Percentiles rank a stretch among this genome's conserved stretches.
Evolutionary conservation across 371 early-diverging fungal species (phyloP).

Genomic region (Mucor indicus): DNA sequence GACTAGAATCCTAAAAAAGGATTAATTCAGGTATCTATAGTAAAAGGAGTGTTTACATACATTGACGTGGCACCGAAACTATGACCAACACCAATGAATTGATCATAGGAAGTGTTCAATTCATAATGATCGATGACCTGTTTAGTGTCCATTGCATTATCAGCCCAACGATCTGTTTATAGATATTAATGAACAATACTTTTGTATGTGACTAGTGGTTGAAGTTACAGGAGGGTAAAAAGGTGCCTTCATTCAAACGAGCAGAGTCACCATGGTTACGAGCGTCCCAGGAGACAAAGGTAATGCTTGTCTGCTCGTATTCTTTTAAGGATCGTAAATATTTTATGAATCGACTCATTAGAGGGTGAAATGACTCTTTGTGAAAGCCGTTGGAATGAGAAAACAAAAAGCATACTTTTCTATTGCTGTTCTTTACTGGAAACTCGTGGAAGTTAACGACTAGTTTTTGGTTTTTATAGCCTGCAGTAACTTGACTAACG

Average conservation of each 20-base stretch:
- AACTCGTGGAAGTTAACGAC: conserved; percentile 32
- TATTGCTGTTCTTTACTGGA: conserved; percentile 3
- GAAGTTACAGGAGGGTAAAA: conserved; percentile 26
- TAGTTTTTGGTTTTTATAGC: conserved; percentile 23
- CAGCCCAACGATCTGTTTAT: conserved; percentile 34
- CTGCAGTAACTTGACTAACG: conserved; percentile 19
- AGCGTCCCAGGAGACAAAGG: conserved; percentile 36
- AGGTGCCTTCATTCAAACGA: conserved; percentile 27
- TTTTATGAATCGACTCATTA: conserved; percentile 23
- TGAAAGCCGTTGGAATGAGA: conserved; percentile 46
- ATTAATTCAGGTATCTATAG: too few species aligned
- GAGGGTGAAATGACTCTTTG: conserved; percentile 37
- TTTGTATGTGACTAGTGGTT: neutral
- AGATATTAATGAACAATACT: neutral
- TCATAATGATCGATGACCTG: conserved; percentile 31
- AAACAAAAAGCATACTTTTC: conserved; percentile 26
- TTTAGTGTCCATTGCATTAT: conserved; percentile 39
- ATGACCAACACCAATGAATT: conserved; percentile 40
- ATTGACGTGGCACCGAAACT: conserved; percentile 44
- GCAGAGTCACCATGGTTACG: conserved; percentile 51
- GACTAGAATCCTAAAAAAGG: conserved; percentile 20
- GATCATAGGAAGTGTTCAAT: conserved; percentile 19
- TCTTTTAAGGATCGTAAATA: conserved; percentile 15
- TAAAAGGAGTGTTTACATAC: conserved; percentile 11
- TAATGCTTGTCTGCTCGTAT: conserved; percentile 25